Evolutionary conservation across 371 early-diverging fungal genomes (phyloP).

Genomic region (Syncephalis plumigaleata): DNA sequence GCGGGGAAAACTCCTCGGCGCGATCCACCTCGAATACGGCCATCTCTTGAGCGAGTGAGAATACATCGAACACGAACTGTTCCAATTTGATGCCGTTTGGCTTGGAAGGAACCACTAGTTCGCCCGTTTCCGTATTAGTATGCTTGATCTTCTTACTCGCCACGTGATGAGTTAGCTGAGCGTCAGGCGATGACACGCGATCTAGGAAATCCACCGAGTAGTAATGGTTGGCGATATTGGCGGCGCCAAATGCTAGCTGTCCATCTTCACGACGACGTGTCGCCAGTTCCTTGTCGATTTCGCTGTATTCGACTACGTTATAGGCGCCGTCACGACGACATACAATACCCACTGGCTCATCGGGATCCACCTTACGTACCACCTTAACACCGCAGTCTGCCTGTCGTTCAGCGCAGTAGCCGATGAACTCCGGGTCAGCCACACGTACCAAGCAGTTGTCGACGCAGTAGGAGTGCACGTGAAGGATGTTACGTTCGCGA

Average conservation of each 20-base stretch:
- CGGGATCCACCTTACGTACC: constrained; percentile 65
- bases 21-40: constrained; percentile 86
- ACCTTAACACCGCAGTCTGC: constrained; percentile 92
- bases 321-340: constrained; percentile 66
- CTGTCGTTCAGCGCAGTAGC: constrained; percentile 58
- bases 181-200: constrained; percentile 62
- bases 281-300: constrained; percentile 63
- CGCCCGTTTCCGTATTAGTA: constrained; percentile 61
- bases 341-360: constrained; percentile 90
- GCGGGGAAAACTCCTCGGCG: constrained; percentile 90
- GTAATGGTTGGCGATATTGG: constrained; percentile 96
- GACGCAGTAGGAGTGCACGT: constrained; percentile 85
- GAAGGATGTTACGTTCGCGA: constrained; percentile 54
- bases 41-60: constrained; percentile 71
- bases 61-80: constrained; percentile 85
- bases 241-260: constrained; percentile 69
- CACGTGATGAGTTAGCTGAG: constrained; percentile 79
- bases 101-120: constrained; percentile 45
- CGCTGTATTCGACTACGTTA: constrained; percentile 91
- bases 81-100: constrained; percentile 95
- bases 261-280: constrained; percentile 41
- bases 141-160: constrained; percentile 95
- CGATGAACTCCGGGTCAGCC: constrained; percentile 86
- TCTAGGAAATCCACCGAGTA: constrained; percentile 84
- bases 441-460: constrained; percentile 91